Percentiles rank a stretch among this genome's conserved stretches.
These are phyloP conservation scores for Shiraia bambusicola DNA, from an alignment of 2,329 filamentous ascomycete genomes.

Conservation along the genomic window DNA sequence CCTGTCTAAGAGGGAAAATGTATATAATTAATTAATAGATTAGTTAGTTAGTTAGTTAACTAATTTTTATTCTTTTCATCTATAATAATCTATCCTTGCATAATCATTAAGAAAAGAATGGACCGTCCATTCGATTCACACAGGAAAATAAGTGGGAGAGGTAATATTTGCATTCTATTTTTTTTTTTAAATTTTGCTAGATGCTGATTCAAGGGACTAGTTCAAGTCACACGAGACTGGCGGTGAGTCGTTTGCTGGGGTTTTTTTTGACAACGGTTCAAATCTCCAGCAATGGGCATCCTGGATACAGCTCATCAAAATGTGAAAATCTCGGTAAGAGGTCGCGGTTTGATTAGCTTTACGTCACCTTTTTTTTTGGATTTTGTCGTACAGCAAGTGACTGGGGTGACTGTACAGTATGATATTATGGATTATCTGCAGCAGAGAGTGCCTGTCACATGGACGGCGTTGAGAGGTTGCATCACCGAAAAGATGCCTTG, in stretches of 20 bases:
- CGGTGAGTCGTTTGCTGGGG: slow-evolving; percentile 10
- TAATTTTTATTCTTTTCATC: too few relatives aligned
- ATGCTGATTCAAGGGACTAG: neutral
- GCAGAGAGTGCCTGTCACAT: neutral
- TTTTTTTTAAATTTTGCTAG: too few relatives aligned
- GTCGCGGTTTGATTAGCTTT: slow-evolving; percentile 4
- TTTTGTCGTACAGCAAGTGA: slow-evolving; percentile 3
- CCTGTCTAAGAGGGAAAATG: too few relatives aligned
- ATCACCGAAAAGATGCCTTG: neutral
- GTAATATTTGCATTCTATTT: too few relatives aligned
- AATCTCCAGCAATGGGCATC: slow-evolving; percentile 2
- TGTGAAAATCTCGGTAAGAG: neutral
- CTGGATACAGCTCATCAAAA: slow-evolving; percentile 5
- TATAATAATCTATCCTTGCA: too few relatives aligned
- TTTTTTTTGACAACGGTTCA: neutral
- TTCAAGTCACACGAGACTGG: slow-evolving; percentile 14
- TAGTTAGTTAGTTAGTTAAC: too few relatives aligned
- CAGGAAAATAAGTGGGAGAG: slow-evolving; percentile 1
- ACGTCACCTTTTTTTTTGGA: neutral
- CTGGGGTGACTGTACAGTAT: neutral
- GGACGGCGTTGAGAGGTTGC: neutral
- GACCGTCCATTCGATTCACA: too few relatives aligned
- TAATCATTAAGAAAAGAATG: too few relatives aligned
- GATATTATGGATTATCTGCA: neutral
- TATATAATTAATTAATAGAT: too few relatives aligned